Base-by-base conservation (phyloP, 2,329 filamentous ascomycete genomes). In the Alternaria viburni region DNA sequence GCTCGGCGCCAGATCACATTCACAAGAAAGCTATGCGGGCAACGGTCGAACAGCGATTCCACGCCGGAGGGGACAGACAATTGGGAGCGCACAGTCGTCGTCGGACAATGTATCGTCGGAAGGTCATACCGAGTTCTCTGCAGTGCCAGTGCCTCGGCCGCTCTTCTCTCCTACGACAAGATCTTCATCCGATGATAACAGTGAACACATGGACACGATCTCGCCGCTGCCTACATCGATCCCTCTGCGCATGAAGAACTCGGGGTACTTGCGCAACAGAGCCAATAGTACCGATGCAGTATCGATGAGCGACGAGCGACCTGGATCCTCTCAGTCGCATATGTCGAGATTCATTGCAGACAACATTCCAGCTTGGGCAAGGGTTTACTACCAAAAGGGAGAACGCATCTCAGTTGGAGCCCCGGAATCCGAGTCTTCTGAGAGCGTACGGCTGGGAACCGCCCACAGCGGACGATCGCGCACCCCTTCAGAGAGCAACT, bases 341-440 rank as follows among this genome's bases (percentile, higher is more conserved):
- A 60, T 79, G 28, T 72, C 79, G 4, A 75, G 67, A 15, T 75
- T 79, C 59, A 70, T 80, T 30, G 63, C 71, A 21, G 80, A 70
- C 61, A 78, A 69, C n/a, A 76, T 81, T 49, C 79, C 79, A 30
- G 72, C 74, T 46, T 81, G 79, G 79, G 78, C 79, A 56, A 78
- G 76, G 54, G 71, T 77, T 4, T 81, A 81, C 65, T 81, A 81
- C 61, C 77, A 74, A 45, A 71, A 72, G 30, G 77, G 78, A 32
- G 78, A 80, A 63, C 74, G 77, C 17, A 70, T 73, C 17, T 80
- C 79, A 7, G 64, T 78, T 30, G 75, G 69, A 41, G 73, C 75
- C 7, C 73, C 77, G n/a, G 76, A 73, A 12, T 79, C 77, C 23
- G 76, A 79, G 57, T 73, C 72, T 13, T 72, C 77, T 10, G 72